These are phyloP conservation scores for Cystobasidium ongulense DNA, from an alignment of 768 basidiomycete genomes.

Conservation along the genomic window DNA sequence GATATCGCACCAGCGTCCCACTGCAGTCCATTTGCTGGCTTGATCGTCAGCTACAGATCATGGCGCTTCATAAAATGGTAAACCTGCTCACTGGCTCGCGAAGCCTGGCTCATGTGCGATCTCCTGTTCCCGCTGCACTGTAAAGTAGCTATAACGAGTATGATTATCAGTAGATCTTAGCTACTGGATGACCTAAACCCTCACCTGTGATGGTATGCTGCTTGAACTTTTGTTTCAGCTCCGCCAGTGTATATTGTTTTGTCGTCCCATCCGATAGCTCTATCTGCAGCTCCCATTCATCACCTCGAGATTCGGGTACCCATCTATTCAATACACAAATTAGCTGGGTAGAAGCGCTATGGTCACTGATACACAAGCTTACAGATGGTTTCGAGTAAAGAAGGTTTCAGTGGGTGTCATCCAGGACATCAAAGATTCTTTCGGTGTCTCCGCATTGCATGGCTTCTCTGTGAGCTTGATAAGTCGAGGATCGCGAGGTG, in stretches of 20 bases:
- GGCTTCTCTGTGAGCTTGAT: conserved; percentile 22
- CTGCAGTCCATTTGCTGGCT: conserved; percentile 54
- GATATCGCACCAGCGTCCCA: conserved; percentile 65
- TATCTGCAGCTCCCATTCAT: conserved; percentile 15
- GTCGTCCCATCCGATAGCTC: conserved; percentile 21
- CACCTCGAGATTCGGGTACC: conserved; percentile 2
- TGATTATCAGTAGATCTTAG: not conserved
- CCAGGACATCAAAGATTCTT: not conserved
- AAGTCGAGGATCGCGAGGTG: conserved; percentile 24
- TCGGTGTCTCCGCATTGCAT: conserved; percentile 27
- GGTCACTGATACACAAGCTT: not conserved
- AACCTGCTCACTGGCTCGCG: conserved; percentile 17
- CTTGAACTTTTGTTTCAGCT: conserved; percentile 6
- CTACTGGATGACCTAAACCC: not conserved
- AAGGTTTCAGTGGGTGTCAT: conserved; percentile 20
- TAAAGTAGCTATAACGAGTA: not conserved
- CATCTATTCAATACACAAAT: not conserved
- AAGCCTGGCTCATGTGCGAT: conserved; percentile 24
- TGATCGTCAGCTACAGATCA: not conserved
- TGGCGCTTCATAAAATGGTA: no score
- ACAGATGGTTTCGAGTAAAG: conserved; percentile 28
- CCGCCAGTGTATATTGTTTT: conserved; percentile 10
- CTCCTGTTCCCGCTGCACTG: conserved; percentile 24
- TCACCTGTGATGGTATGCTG: conserved; percentile 28
- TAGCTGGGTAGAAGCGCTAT: not conserved